Conservation (phyloP, 768 basidiomycete genomes). For the Boletus tylopilopsis region DNA sequence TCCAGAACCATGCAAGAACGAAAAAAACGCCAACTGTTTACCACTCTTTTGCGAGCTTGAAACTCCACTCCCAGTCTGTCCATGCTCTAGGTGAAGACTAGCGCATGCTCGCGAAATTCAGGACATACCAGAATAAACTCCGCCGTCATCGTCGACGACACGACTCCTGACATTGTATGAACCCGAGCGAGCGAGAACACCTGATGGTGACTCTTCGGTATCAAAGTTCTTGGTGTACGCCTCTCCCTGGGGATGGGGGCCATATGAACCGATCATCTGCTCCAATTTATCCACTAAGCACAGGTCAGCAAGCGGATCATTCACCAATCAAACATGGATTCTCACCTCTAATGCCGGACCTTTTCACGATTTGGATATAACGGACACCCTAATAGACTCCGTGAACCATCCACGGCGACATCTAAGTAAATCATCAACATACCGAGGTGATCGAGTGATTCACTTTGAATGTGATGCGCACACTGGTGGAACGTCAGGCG, state of each 20-base stretch:
- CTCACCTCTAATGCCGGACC: conserved; percentile 67
- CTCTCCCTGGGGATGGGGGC: conserved; percentile 61
- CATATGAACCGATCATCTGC: conserved; percentile 93
- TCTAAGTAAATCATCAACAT: conserved; percentile 18
- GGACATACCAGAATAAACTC: conserved; percentile 69
- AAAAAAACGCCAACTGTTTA: conserved; percentile 29
- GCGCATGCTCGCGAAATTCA: neutral
- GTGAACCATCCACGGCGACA: conserved; percentile 4
- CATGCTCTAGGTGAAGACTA: conserved; percentile 7
- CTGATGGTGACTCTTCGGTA: conserved; percentile 68
- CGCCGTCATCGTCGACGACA: conserved; percentile 84
- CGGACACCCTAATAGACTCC: conserved; percentile 58
- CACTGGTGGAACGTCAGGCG: conserved; percentile 39
- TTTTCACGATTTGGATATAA: conserved; percentile 88
- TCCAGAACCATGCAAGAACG: conserved; percentile 23
- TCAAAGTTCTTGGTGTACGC: conserved; percentile 77
- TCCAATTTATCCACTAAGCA: conserved; percentile 83
- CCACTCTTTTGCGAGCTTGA: conserved; percentile 95
- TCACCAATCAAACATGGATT: neutral
- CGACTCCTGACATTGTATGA: conserved; percentile 75
- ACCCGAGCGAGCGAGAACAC: conserved; percentile 80
- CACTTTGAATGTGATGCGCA: conserved; percentile 79
- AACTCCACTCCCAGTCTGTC: conserved; percentile 58
- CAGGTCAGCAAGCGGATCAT: conserved; percentile 3
- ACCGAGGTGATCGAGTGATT: conserved; percentile 89